Evolutionary conservation across 805 yeast species (phyloP), one percentile per base, ranked within the genome.

Genomic region (Starmerella riodocensis): DNA sequence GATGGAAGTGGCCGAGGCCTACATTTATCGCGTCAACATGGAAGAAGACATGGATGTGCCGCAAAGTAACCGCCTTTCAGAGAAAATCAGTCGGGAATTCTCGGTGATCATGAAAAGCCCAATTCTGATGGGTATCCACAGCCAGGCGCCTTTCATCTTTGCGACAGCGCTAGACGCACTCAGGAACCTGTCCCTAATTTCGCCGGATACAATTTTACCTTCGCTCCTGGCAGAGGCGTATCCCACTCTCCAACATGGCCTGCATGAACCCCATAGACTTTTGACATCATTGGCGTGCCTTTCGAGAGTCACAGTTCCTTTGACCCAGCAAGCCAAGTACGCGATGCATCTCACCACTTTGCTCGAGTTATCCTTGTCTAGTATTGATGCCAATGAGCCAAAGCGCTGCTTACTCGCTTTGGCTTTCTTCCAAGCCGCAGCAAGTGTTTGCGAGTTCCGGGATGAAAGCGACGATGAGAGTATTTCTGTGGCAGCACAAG

Each of bases 371-470:
- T 62, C 77, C 2, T 56, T 85, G 6, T 81, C 85, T 0, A 94
- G 91, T 23, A 74, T 91, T 22, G 97, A 91, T 55, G 72, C 86
- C 0, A 91, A 86, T 55, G 98, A 91, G 57, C 66, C 84, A 35
- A 67, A 65, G 12, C 73, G 86, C 53, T 77, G 94, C 0, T 65
- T 75, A 13, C 69, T 73, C 37, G 70, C 93, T 0, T 60, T 86
- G 29, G 71, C 76, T 42, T 68, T 80, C 16, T 69, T 91, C 40
- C 78, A 82, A 9, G 66, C 82, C 0, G 70, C 78, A 19, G 76
- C 84, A 0, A 65, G 78, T 6, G 78, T 76, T 40, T 71, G 80
- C 2, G 95, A 95, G 1, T 66, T 85, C 45, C 62, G 64, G 22
- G 83, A 79, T 50, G 52, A 81, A 7, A 43, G 51, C 70, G 8